Evolutionary conservation across 768 basidiomycete genomes (phyloP).

Genomic region (Amanita pseudoporphyria): DNA sequence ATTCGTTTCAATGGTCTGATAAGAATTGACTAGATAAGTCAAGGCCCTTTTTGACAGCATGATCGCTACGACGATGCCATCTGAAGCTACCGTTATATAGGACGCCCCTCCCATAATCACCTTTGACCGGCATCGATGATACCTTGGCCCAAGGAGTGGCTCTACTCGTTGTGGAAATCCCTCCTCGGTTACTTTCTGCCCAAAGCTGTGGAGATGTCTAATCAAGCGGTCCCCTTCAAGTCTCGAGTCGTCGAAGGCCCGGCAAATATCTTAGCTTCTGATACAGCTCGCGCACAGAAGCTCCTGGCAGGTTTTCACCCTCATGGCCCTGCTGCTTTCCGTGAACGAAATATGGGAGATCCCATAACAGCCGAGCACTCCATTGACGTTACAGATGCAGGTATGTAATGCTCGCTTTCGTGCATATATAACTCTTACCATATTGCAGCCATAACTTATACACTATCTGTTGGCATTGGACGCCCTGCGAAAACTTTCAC

Average conservation of each 20-base stretch:
- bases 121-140: background rate
- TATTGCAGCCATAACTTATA: constrained; percentile 37
- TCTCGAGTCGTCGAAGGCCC: constrained; percentile 35
- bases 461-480: constrained; percentile 41
- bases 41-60: constrained; percentile 13
- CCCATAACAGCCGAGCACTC: constrained; percentile 19
- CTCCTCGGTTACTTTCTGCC: background rate
- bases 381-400: constrained; percentile 50
- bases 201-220: constrained; percentile 23
- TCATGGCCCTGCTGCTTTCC: constrained; percentile 37
- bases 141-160: background rate
- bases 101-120: background rate
- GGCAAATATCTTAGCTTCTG: constrained; percentile 40
- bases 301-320: constrained; percentile 43
- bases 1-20: no score
- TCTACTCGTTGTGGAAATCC: background rate
- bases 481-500: constrained; percentile 37
- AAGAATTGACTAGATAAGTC: no score
- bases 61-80: constrained; percentile 5
- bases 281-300: constrained; percentile 46
- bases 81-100: background rate
- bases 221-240: constrained; percentile 32
- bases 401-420: constrained; percentile 15
- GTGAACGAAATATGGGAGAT: constrained; percentile 16
- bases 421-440: background rate